phyloP scores from a whole-genome alignment of 1,139 yeast species.

The Keqinozyma sinolaborantium region DNA sequence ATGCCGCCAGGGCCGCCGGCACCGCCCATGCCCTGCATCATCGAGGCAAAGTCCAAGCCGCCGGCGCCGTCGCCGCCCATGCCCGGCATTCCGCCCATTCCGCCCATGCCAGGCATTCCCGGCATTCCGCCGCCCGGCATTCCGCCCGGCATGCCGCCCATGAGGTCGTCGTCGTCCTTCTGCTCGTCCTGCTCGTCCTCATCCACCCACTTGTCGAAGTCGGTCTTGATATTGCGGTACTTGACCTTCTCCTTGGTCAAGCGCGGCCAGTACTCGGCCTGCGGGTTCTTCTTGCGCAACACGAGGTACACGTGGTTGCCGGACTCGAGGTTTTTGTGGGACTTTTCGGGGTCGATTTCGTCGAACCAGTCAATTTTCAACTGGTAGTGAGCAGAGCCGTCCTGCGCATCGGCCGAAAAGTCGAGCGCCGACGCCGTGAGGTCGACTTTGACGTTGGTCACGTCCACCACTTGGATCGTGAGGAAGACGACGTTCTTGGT shows the following conservation, averaged over 20 bases:
- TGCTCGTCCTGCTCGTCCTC: constrained; percentile 86
- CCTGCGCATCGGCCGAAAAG: constrained; percentile 55
- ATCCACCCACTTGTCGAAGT: constrained; percentile 95
- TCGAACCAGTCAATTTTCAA: constrained; percentile 68
- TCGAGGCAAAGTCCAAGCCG: constrained; percentile 16
- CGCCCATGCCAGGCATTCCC: constrained; percentile 24
- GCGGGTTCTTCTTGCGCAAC: constrained; percentile 63
- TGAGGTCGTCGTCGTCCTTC: constrained; percentile 42
- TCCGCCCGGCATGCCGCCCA: constrained; percentile 28
- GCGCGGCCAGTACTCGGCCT: constrained; percentile 90
- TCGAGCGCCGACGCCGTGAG: constrained; percentile 57
- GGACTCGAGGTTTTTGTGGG: constrained; percentile 53
- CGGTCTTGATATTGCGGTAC: constrained; percentile 80
- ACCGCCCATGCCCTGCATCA: constrained; percentile 28
- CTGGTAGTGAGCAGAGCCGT: constrained; percentile 47
- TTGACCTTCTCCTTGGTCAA: constrained; percentile 72
- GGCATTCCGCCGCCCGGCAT: constrained; percentile 26
- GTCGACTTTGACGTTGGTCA: constrained; percentile 58
- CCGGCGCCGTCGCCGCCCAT: constrained; percentile 27
- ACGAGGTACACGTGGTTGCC: constrained; percentile 74
- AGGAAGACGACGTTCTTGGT: constrained; percentile 72
- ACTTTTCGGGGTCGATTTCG: constrained; percentile 65
- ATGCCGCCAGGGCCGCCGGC: constrained; percentile 29
- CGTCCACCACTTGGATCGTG: constrained; percentile 73
- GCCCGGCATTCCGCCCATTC: constrained; percentile 21